phyloP scores from a whole-genome alignment of 2,329 filamentous ascomycete species.

The Sphaerulina musiva region DNA sequence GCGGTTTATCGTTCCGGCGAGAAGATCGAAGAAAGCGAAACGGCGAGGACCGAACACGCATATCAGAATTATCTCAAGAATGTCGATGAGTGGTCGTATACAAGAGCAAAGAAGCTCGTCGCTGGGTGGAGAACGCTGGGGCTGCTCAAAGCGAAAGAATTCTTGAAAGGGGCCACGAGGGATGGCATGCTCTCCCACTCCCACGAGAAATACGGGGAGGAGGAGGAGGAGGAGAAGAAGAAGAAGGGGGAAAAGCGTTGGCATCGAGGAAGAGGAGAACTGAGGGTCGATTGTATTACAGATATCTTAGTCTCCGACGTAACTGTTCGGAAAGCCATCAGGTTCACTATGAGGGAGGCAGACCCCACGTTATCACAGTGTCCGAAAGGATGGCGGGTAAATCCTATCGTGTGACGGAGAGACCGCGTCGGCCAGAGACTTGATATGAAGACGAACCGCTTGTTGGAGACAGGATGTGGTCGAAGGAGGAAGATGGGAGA shows the following conservation, averaged over 20 bases:
- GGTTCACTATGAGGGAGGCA: too few relatives aligned
- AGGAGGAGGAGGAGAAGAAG: not conserved
- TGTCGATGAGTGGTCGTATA: constrained; percentile 9
- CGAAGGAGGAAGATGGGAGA: too few relatives aligned
- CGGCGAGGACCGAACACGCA: not conserved
- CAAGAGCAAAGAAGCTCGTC: constrained; percentile 19
- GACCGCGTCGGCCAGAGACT: too few relatives aligned
- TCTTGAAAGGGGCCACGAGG: constrained; percentile 18
- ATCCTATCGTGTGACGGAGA: too few relatives aligned
- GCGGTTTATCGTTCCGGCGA: not conserved
- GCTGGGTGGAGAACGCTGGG: constrained; percentile 23
- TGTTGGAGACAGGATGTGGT: too few relatives aligned
- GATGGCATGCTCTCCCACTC: constrained; percentile 18
- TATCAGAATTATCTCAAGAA: constrained; percentile 17
- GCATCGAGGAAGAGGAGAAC: too few relatives aligned
- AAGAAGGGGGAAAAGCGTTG: not conserved
- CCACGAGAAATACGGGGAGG: not conserved
- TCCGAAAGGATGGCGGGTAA: too few relatives aligned
- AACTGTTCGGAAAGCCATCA: too few relatives aligned
- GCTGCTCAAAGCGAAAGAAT: constrained; percentile 23
- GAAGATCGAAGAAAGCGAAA: not conserved
- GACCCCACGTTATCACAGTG: too few relatives aligned
- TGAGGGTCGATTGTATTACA: too few relatives aligned
- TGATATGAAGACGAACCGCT: too few relatives aligned
- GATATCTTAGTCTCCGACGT: too few relatives aligned